Base-by-base conservation (phyloP, 148 eudicot species). In the Camellia japonica region DNA sequence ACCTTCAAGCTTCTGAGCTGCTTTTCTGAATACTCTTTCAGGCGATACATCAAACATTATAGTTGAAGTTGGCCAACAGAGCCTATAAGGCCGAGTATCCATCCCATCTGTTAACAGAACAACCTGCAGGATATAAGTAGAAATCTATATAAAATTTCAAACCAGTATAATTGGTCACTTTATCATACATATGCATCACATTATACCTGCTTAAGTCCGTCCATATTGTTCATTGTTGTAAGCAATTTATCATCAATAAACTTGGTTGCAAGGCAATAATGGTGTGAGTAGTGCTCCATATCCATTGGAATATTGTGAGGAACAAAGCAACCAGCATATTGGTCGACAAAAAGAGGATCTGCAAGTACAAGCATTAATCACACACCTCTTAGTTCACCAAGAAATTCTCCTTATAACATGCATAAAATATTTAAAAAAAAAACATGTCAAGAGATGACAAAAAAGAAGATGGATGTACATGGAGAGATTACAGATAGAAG, bases 91-190 rank as follows among this genome's bases (percentile, higher is more conserved):
- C 47, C 99, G 92, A 79, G 99, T 95, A 79, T 95, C 99, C 83
- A 90, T 89, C 43, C 99, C 99, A 91, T 95, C 97, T 85, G 97
- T 95, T 71, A 95, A 88, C 81, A 95, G 78, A 82, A 95, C 97
- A 86, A 92, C 94, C 99, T 95, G 85, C 83, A 85, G 18, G 14
- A 61, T 13, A 76, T 23, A 30, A 82, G 56, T 61, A 44, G 47
- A 19, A 12, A 63, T 44, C 76, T 19, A 84, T 71, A 84, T 44
- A 80, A 30, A 30, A 73, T 52, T 59, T 75, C 68, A 52, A 58
- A 79, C 66, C 66, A 76, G 49, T 66, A 79, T 80, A 15, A 79
- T 9, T 23, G 9, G 56, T 59, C 71, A 84, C 55, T 55, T 70
- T 42, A 75, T 49, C 60, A 69, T 0, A 11, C 68, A 72, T 47